Conservation (phyloP, 2,329 filamentous ascomycete species). For the Chaetomium strumarium region DNA sequence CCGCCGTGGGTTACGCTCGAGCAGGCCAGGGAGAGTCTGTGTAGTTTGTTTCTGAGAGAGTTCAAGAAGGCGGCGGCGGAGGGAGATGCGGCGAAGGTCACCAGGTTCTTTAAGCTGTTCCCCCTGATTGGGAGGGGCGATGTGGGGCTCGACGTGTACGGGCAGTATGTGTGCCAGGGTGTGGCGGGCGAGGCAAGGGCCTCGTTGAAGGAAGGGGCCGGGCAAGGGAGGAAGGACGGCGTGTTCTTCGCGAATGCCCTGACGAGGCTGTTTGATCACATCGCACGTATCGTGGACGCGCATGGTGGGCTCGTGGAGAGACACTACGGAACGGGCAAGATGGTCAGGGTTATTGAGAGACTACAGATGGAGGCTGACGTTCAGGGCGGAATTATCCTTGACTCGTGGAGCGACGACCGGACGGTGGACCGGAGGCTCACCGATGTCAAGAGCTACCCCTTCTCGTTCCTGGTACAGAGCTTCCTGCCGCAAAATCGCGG, state of each 20-base stretch:
- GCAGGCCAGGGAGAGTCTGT: constrained; percentile 81
- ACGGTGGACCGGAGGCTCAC: constrained; percentile 79
- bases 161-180: constrained; percentile 90
- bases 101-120: constrained; percentile 96
- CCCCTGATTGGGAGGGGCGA: constrained; percentile 86
- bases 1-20: constrained; percentile 81
- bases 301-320: constrained; percentile 87
- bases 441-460: constrained; percentile 96
- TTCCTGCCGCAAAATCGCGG: constrained; percentile 63
- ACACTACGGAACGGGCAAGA: constrained; percentile 88
- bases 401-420: constrained; percentile 91
- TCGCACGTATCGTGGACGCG: constrained; percentile 90
- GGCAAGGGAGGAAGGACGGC: constrained; percentile 58
- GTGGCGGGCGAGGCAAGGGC: constrained; percentile 77
- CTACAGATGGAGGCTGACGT: constrained; percentile 93
- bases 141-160: constrained; percentile 89
- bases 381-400: constrained; percentile 90
- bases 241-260: constrained; percentile 90
- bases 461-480: constrained; percentile 93
- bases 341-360: constrained; percentile 89
- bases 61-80: constrained; percentile 88
- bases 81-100: constrained; percentile 82
- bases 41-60: constrained; percentile 83
- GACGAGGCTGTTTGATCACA: constrained; percentile 92
- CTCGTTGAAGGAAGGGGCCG: constrained; percentile 63